A percentile compares a stretch with the other conserved stretches of the same genome.
Evolutionary conservation across 768 basidiomycete genomes (phyloP).

Genomic region (Tylopilus sp.): DNA sequence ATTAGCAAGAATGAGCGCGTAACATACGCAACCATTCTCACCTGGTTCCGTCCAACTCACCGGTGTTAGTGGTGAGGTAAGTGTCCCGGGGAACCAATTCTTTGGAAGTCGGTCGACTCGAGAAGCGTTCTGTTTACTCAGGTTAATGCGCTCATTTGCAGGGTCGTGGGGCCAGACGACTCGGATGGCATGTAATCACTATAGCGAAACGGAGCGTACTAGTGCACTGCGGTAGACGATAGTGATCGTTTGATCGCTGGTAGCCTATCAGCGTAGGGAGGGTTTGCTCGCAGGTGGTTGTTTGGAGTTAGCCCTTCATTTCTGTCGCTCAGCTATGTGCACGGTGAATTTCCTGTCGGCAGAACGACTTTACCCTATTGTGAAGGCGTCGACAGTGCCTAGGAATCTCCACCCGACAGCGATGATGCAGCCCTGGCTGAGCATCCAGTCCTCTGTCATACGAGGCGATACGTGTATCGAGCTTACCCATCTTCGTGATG

Average conservation of each 20-base stretch:
- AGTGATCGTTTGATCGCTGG: slow-evolving; percentile 43
- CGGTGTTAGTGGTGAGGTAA: too few relatives aligned
- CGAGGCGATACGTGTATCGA: too few relatives aligned
- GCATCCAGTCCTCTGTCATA: too few relatives aligned
- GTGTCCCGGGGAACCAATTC: slow-evolving; percentile 17
- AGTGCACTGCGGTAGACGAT: too few relatives aligned
- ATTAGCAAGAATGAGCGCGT: too few relatives aligned
- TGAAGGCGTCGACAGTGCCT: slow-evolving; percentile 45
- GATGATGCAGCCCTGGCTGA: slow-evolving; percentile 34
- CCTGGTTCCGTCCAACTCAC: too few relatives aligned
- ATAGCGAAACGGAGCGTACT: too few relatives aligned
- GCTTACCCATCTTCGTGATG: too few relatives aligned
- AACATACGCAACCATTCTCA: too few relatives aligned
- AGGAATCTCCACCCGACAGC: slow-evolving; percentile 40
- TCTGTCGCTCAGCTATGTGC: slow-evolving; percentile 38
- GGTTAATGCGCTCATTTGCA: slow-evolving; percentile 14
- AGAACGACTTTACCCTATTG: not conserved
- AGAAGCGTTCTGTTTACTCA: not conserved
- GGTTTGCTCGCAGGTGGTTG: slow-evolving; percentile 48
- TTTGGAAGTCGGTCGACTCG: not conserved
- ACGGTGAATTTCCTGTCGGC: slow-evolving; percentile 28
- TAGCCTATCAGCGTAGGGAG: slow-evolving; percentile 31
- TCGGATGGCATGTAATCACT: too few relatives aligned
- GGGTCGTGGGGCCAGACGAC: slow-evolving; percentile 28
- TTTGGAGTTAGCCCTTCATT: slow-evolving; percentile 46